phyloP scores from a whole-genome alignment of 2,329 filamentous ascomycete species.

The Fusarium coffeatum region DNA sequence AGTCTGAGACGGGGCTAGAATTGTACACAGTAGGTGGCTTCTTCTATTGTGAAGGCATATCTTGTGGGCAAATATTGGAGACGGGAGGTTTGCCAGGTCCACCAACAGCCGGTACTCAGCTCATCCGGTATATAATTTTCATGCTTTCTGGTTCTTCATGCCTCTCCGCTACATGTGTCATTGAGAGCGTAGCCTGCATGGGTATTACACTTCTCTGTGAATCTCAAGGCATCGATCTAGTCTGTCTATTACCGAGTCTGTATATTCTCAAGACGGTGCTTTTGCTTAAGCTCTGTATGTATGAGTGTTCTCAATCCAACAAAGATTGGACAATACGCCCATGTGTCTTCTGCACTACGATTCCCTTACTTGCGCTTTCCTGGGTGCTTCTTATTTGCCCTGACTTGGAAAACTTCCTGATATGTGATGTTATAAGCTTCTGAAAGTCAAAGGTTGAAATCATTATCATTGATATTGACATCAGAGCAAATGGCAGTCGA shows the following conservation, averaged over 20 bases:
- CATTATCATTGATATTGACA: constrained; percentile 4
- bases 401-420: constrained; percentile 59
- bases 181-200: not conserved
- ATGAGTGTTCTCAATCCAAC: not conserved
- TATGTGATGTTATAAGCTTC: constrained; percentile 57
- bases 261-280: not conserved
- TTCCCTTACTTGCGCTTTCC: not conserved
- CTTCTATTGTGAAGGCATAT: not conserved
- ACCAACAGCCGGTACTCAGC: not conserved
- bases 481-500: not conserved
- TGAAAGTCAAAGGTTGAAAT: constrained; percentile 36
- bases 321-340: not conserved
- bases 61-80: not conserved
- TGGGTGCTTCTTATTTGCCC: constrained; percentile 45
- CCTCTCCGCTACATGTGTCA: not conserved
- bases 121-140: not conserved
- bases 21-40: not conserved
- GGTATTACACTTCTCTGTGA: not conserved
- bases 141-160: not conserved
- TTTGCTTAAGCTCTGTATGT: not conserved
- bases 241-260: not conserved
- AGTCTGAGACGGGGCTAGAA: not conserved
- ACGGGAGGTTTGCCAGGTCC: not conserved
- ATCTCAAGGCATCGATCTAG: not conserved
- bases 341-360: not conserved